Conservation (phyloP, 2,329 filamentous ascomycete genomes). For the Rutstroemia sp. region DNA sequence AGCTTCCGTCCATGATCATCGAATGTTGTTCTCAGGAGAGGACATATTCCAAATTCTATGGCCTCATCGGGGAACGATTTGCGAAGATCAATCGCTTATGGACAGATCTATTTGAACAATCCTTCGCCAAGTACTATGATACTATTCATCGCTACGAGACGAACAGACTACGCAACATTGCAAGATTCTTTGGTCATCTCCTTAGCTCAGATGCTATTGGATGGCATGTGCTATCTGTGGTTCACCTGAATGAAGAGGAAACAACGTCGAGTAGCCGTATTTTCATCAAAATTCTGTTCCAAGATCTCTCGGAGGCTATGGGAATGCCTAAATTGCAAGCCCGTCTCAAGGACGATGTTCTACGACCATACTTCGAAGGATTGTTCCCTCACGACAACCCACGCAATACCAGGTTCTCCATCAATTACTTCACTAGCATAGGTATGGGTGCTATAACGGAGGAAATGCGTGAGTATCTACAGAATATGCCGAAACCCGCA, state of each 20-base stretch:
- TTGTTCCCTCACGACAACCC: slow-evolving; percentile 87
- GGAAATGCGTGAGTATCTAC: slow-evolving; percentile 84
- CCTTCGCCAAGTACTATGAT: slow-evolving; percentile 90
- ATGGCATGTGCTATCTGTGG: slow-evolving; percentile 79
- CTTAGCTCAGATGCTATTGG: slow-evolving; percentile 81
- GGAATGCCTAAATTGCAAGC: slow-evolving; percentile 74
- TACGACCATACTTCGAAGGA: slow-evolving; percentile 72
- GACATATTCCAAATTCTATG: slow-evolving; percentile 97
- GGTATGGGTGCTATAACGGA: slow-evolving; percentile 93
- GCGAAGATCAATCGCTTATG: slow-evolving; percentile 93
- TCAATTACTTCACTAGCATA: slow-evolving; percentile 99
- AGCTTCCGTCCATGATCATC: slow-evolving; percentile 93
- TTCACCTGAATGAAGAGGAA: slow-evolving; percentile 93
- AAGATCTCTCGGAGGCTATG: slow-evolving; percentile 80
- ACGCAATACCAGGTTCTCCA: slow-evolving; percentile 87
- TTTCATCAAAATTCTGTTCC: slow-evolving; percentile 96
- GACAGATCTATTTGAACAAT: slow-evolving; percentile 85
- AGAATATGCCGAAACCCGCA: slow-evolving; percentile 81
- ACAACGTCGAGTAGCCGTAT: slow-evolving; percentile 95
- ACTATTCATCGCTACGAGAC: slow-evolving; percentile 97
- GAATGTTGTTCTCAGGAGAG: slow-evolving; percentile 96
- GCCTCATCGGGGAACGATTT: slow-evolving; percentile 87
- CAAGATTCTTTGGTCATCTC: slow-evolving; percentile 88
- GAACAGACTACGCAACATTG: slow-evolving; percentile 89
- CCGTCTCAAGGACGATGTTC: slow-evolving; percentile 68